A percentile compares a stretch with the other conserved stretches of the same genome.
Conservation (phyloP, 495 filamentous ascomycete genomes). For the Penicillium coprophilum region DNA sequence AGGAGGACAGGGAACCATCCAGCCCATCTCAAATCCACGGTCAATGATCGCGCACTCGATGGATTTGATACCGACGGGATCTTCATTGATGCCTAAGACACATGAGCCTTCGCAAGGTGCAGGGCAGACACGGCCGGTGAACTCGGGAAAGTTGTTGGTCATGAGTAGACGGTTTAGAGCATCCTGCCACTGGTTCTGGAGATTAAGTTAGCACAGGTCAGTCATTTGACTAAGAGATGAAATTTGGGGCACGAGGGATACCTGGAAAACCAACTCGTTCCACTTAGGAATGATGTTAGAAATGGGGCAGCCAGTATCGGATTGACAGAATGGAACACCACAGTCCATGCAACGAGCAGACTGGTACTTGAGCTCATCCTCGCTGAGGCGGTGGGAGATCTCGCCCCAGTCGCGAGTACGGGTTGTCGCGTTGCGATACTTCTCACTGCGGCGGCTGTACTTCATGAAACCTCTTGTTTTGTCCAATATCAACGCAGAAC, state of each 20-base stretch:
- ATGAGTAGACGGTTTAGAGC: slow-evolving; percentile 92
- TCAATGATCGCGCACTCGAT: slow-evolving; percentile 99
- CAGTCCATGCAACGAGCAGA: slow-evolving; percentile 99
- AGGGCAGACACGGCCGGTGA: slow-evolving; percentile 97
- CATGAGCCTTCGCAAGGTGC: slow-evolving; percentile 98
- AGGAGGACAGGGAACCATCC: slow-evolving; percentile 90
- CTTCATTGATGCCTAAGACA: slow-evolving; percentile 97
- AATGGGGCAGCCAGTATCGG: slow-evolving; percentile 95
- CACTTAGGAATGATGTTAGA: slow-evolving; percentile 99
- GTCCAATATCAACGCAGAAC: slow-evolving; percentile 87
- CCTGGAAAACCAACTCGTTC: slow-evolving; percentile 90
- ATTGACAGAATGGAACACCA: slow-evolving; percentile 98
- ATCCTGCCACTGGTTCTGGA: slow-evolving; percentile 92
- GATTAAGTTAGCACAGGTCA: too few relatives aligned
- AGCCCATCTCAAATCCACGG: slow-evolving; percentile 98
- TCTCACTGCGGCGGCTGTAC: slow-evolving; percentile 90
- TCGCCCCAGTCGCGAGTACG: slow-evolving; percentile 94
- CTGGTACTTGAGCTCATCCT: slow-evolving; percentile 99
- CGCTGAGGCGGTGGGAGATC: slow-evolving; percentile 81
- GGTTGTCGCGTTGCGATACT: slow-evolving; percentile 86
- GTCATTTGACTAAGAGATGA: too few relatives aligned
- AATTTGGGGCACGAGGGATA: too few relatives aligned
- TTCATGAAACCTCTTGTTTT: slow-evolving; percentile 99
- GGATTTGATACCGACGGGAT: slow-evolving; percentile 97
- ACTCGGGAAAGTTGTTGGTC: slow-evolving; percentile 99